These are phyloP conservation scores for Fusarium staphyleae DNA, from an alignment of 2,329 filamentous ascomycete species.

Conservation along the genomic window DNA sequence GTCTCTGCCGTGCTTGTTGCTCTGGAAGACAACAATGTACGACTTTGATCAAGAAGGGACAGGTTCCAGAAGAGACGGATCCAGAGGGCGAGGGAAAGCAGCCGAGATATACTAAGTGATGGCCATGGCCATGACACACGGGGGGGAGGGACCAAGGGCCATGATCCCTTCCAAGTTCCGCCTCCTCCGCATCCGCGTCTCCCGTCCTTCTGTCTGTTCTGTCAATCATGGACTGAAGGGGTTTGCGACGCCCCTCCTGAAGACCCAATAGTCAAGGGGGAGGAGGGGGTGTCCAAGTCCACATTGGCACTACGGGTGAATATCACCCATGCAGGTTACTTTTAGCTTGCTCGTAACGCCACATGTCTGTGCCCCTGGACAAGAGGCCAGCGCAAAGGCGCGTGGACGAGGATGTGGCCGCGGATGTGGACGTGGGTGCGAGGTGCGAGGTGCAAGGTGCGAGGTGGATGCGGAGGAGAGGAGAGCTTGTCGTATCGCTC, in stretches of 20 bases:
- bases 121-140: constrained; percentile 15
- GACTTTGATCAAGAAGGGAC: constrained; percentile 29
- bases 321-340: constrained; percentile 34
- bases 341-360: constrained; percentile 38
- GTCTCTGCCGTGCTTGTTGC: constrained; percentile 26
- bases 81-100: constrained; percentile 21
- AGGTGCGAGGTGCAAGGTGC: constrained; percentile 2
- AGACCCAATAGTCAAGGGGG: constrained; percentile 33
- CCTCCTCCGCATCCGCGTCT: constrained; percentile 30
- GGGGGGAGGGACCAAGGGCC: neutral
- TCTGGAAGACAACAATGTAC: constrained; percentile 17
- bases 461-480: constrained; percentile 2
- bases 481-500: constrained; percentile 3
- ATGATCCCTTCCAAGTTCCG: constrained; percentile 28
- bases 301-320: constrained; percentile 20
- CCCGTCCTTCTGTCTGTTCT: constrained; percentile 32
- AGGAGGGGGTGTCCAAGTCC: constrained; percentile 28
- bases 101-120: constrained; percentile 28
- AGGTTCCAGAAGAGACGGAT: constrained; percentile 2
- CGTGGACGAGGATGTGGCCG: neutral
- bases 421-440: constrained; percentile 1
- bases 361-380: constrained; percentile 34
- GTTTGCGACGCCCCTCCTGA: constrained; percentile 28
- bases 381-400: neutral
- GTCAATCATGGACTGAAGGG: constrained; percentile 36